phyloP scores from a whole-genome alignment of 139 green algal species.

The Bryopsis sp. region DNA sequence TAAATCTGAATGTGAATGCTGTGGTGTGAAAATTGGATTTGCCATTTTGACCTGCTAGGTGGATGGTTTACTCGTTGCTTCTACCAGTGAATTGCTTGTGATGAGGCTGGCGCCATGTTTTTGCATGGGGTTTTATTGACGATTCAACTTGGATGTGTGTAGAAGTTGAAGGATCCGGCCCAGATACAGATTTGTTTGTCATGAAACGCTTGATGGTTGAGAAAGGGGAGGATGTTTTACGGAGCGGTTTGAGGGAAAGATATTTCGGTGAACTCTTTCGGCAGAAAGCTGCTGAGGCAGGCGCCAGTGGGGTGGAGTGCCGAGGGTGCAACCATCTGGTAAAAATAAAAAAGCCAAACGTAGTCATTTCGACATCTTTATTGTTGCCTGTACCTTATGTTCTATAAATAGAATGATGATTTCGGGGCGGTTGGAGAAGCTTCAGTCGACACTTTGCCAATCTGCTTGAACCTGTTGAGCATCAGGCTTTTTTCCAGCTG shows the following conservation, averaged over 20 bases:
- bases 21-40: too few relatives aligned
- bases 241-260: constrained; percentile 47
- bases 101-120: too few relatives aligned
- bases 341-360: not conserved
- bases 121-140: too few relatives aligned
- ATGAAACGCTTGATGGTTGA: constrained; percentile 48
- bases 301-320: not conserved
- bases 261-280: constrained; percentile 61
- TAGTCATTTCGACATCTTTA: not conserved
- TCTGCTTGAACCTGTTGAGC: not conserved
- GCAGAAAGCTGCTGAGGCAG: constrained; percentile 10
- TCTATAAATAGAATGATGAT: not conserved
- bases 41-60: too few relatives aligned
- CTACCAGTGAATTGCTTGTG: too few relatives aligned
- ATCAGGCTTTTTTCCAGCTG: not conserved
- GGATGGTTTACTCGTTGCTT: too few relatives aligned
- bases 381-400: constrained; percentile 1
- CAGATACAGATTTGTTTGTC: constrained; percentile 28
- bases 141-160: too few relatives aligned
- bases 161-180: not conserved
- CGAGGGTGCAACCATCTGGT: not conserved
- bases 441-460: not conserved
- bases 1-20: too few relatives aligned
- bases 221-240: constrained; percentile 26
- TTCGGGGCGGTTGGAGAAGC: not conserved